phyloP scores from a whole-genome alignment of 1,139 yeast genomes.

The Lodderomyces orthopsilosis region DNA sequence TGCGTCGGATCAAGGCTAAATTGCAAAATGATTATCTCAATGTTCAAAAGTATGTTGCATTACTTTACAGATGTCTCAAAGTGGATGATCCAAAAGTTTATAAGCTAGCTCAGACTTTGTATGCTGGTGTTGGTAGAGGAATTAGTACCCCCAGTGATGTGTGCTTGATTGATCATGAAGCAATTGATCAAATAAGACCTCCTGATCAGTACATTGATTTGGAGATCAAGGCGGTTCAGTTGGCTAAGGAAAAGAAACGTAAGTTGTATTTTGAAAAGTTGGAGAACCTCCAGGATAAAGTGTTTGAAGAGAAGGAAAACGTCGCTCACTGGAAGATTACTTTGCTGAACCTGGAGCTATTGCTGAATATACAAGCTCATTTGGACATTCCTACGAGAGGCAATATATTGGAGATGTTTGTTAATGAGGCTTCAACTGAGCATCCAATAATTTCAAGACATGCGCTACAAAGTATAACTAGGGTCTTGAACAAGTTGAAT shows the following conservation, averaged over 20 bases:
- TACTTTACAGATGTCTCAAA: slow-evolving; percentile 56
- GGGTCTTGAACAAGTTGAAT: slow-evolving; percentile 51
- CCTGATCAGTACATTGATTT: slow-evolving; percentile 56
- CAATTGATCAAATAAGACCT: slow-evolving; percentile 58
- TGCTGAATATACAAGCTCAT: slow-evolving; percentile 55
- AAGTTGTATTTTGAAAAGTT: slow-evolving; percentile 39
- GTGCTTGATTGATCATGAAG: slow-evolving; percentile 49
- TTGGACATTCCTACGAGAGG: slow-evolving; percentile 48
- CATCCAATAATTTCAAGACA: slow-evolving; percentile 72
- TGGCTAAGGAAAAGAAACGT: slow-evolving; percentile 60
- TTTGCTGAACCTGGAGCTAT: slow-evolving; percentile 51
- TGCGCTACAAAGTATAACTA: slow-evolving; percentile 62
- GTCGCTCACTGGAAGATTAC: slow-evolving; percentile 69
- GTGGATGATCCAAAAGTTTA: slow-evolving; percentile 59
- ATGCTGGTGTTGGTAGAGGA: slow-evolving; percentile 44
- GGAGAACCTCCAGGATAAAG: slow-evolving; percentile 39
- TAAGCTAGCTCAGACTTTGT: slow-evolving; percentile 48
- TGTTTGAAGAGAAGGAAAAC: slow-evolving; percentile 35
- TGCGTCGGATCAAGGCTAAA: slow-evolving; percentile 53
- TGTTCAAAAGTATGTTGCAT: slow-evolving; percentile 41
- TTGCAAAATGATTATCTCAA: slow-evolving; percentile 58
- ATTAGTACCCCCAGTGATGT: slow-evolving; percentile 59
- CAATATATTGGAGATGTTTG: slow-evolving; percentile 46
- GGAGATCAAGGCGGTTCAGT: slow-evolving; percentile 53
- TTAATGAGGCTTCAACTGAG: slow-evolving; percentile 54